Base-by-base conservation (phyloP, 2,329 filamentous ascomycete species). In the Neonectria ditissima region DNA sequence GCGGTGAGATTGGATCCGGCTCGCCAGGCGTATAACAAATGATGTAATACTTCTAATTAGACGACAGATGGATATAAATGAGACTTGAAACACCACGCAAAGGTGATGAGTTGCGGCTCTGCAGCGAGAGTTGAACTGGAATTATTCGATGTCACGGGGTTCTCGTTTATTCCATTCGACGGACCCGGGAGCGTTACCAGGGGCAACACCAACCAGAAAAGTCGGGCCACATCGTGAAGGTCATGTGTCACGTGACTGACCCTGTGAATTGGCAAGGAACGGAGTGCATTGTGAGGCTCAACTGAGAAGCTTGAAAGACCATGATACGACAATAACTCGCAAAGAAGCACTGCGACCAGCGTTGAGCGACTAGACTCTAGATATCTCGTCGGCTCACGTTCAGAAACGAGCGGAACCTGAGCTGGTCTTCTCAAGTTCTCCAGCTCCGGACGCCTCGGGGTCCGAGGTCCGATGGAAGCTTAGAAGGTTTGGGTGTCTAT, bases 151-250 rank as follows among this genome's bases (percentile, higher is more conserved):
- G 55, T 16, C 24, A 50, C 24, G 16, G 52, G 26, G 18, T 41
- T 18, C 20, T 14, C 20, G 28, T 50, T 32, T 32, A 22, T 9
- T 50, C 11, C 22, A n/a, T n/a, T n/a, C n/a, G n/a, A n/a, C n/a
- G n/a, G n/a, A n/a, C n/a, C n/a, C n/a, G n/a, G 13, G 11, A 9
- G 10, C 47, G 59, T 62, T 58, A 51, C 54, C 28, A 43, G 24
- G 59, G 54, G 59, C 55, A 62, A 62, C 59, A 20, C 26, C 11
- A 20, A 10, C n/a, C 47, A 50, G 6, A 30, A n/a, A 32, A 50
- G 11, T 2, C 5, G 18, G 39, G 26, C 16, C n/a, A 22, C 37
- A 26, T 18, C 45, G 16, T 16, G 16, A n/a, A 50, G 14, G 37
- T 11, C 37, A 20, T 1, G 4, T 9, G 11, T 62, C 59, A 62